Evolutionary conservation across 1,139 yeast genomes (phyloP).

Genomic region (Yamadazyma diddensiae): DNA sequence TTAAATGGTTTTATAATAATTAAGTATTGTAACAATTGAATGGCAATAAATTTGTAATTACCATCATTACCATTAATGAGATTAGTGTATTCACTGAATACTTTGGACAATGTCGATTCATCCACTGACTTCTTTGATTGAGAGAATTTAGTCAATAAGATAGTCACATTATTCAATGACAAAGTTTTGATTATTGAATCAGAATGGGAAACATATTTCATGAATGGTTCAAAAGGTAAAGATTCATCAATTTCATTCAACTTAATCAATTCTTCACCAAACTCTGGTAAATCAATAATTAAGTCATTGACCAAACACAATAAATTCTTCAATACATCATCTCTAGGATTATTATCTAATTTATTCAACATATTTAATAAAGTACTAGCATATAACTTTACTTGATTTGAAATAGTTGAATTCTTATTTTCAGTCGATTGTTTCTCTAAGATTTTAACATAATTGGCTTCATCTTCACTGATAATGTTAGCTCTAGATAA

Average conservation of each 20-base stretch:
- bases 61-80: conserved; percentile 46
- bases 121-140: conserved; percentile 14
- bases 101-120: conserved; percentile 35
- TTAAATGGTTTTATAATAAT: conserved; percentile 61
- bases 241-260: conserved; percentile 44
- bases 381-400: conserved; percentile 55
- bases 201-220: conserved; percentile 45
- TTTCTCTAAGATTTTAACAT: conserved; percentile 64
- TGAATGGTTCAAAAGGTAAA: conserved; percentile 57
- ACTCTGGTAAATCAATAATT: conserved; percentile 44
- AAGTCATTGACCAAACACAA: conserved; percentile 69
- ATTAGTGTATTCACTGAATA: conserved; percentile 43
- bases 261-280: conserved; percentile 42
- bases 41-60: conserved; percentile 60
- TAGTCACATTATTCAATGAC: conserved; percentile 42
- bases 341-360: conserved; percentile 42
- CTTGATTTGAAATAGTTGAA: conserved; percentile 40
- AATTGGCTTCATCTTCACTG: conserved; percentile 61
- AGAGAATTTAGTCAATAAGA: conserved; percentile 31
- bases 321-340: conserved; percentile 73
- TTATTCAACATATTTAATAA: conserved; percentile 56
- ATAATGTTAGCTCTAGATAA: conserved; percentile 73
- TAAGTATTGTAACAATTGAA: conserved; percentile 65
- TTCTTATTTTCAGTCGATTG: conserved; percentile 38
- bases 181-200: conserved; percentile 49